Evolutionary conservation across 208 protist species (phyloP), one percentile per base, ranked within the genome.

Genomic region (Trypanosomatidae sp.): DNA sequence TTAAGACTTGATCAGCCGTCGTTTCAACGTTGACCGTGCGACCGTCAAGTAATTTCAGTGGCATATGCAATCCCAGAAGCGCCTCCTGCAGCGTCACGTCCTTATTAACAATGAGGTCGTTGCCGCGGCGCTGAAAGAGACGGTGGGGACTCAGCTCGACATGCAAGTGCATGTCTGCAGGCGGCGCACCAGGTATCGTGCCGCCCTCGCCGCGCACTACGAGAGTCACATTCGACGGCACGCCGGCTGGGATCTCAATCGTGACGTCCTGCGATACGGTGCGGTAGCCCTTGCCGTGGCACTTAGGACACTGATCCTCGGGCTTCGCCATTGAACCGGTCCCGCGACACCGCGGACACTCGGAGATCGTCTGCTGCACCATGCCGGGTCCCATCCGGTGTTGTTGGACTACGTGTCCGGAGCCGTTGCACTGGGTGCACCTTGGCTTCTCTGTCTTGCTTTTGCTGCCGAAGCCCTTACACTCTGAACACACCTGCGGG

Each of bases 91-190:
- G 90, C 8, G 87, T 90, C 25, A 99, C 90, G 36, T 93, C 88
- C 62, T 97, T 91, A 25, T 85, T 82, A 66, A 99, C 91, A 49
- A 98, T 67, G 0, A 99, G 80, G 80, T 99, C 98, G 65, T 98
- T 82, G 53, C 96, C 98, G 46, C 98, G 84, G 46, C 99, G 87
- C 58, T 94, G 74, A 77, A 99, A 99, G 15, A 84, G 43, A 22
- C 82, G 74, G 82, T 99, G 98, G 28, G 94, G 83, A 50, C 93
- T 95, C 69, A 99, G 83, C 66, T 99, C 85, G 15, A 99, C 56
- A 47, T 99, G 89, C 43, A 99, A 90, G 67, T 99, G 91, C 64
- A 99, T 85, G 77, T 99, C 99, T n/a, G 98, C 99, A 15, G 98
- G 86, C 49, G 91, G 82, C 4, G 94, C 91, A 28, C 92, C 92